Evolutionary conservation across 306 rosid genomes (phyloP), one percentile per base, ranked within the genome.

Genomic region (Cercis canadensis): DNA sequence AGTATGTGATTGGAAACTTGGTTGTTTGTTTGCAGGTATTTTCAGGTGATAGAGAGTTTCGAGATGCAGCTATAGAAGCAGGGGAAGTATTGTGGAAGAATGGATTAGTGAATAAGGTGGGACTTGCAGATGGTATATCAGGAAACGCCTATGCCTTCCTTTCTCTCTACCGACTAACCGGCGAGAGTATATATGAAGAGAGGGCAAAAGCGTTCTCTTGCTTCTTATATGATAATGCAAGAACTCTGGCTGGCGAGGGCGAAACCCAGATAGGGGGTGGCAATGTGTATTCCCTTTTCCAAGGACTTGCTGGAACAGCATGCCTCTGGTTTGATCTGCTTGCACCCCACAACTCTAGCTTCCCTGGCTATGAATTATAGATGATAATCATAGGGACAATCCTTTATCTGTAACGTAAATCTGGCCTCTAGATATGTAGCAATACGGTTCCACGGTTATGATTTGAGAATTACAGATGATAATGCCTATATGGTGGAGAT

Each of bases 81-180:
- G 98, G 96, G 67, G 98, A 92, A 77, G 98, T 88, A 1, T 97
- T 92, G 55, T 92, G 96, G 98, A 92, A 92, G 73, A 88, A 78
- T 18, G 98, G 98, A 54, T 70, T 92, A 67, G 87, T 85, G 71
- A 85, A 90, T 82, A 89, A 90, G 62, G 82, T 83, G 11, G 98
- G 98, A 63, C 92, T 92, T 18, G 97, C 90, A 0, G 98, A 92
- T 67, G 98, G 98, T 0, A 78, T 85, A 14, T 59, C 97, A 6
- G 98, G 98, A 33, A 93, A 93, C 18, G 97, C 96, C 13, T 93
- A 93, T 0, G 82, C 93, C 11, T 88, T 88, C 65, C 92, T 93
- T 47, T 87, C 98, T 45, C 92, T 90, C 32, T 81, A 78, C 46
- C 74, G 86, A 14, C 75, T 90, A 18, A 90, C 98, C 0, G 86